Conservation (phyloP, 2,329 filamentous ascomycete genomes). For the Podosphaera aphanis region DNA sequence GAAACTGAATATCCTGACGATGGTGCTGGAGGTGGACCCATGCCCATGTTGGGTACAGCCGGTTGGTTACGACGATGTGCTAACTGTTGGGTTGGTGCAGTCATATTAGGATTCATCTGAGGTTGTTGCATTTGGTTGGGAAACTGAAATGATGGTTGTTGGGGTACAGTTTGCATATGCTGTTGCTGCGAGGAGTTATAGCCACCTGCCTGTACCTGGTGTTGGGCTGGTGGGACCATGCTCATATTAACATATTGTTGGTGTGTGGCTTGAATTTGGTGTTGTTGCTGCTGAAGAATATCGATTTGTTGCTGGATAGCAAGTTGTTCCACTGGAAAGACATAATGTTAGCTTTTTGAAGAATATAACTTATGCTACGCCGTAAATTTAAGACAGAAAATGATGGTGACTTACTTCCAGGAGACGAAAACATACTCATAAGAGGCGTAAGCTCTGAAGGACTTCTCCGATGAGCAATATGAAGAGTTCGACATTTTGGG, state of each 20-base stretch:
- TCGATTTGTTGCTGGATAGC: constrained; percentile 97
- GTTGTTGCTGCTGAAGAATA: constrained; percentile 87
- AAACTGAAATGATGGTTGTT: constrained; percentile 75
- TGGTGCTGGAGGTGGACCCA: constrained; percentile 75
- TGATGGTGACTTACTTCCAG: constrained; percentile 31
- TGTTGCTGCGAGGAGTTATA: constrained; percentile 68
- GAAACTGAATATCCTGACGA: constrained; percentile 68
- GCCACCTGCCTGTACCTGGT: constrained; percentile 42
- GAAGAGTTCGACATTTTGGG: constrained; percentile 67
- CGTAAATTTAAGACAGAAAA: constrained; percentile 5
- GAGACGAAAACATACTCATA: constrained; percentile 61
- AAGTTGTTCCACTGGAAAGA: constrained; percentile 65
- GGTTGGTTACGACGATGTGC: constrained; percentile 97
- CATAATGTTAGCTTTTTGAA: constrained; percentile 5
- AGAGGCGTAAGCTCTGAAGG: constrained; percentile 91
- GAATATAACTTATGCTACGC: not conserved
- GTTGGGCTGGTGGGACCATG: constrained; percentile 71
- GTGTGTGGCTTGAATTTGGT: constrained; percentile 87
- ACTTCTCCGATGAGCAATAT: constrained; percentile 92
- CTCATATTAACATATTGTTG: constrained; percentile 97
- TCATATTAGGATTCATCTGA: constrained; percentile 52
- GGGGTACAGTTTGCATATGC: constrained; percentile 54
- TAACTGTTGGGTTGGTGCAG: constrained; percentile 50
- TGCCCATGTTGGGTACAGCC: constrained; percentile 74
- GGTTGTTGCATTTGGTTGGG: constrained; percentile 52